These are phyloP conservation scores for Suillus clintonianus DNA, from an alignment of 768 basidiomycete species.

Conservation along the genomic window DNA sequence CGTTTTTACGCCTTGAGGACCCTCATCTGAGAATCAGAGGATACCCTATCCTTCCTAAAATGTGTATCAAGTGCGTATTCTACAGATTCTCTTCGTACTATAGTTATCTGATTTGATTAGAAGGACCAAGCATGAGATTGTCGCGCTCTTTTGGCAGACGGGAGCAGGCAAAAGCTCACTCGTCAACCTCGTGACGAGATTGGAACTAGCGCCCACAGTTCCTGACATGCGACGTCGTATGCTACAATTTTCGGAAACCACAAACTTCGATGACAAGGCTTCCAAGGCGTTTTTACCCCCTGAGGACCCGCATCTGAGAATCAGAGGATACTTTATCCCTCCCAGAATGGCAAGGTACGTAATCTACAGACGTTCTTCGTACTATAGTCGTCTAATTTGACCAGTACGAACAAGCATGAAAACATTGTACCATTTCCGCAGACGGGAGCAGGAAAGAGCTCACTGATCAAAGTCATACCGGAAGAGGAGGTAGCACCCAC, in stretches of 20 bases:
- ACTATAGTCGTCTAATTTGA: not conserved
- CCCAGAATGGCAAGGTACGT: not conserved
- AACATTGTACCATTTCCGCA: conserved; percentile 43
- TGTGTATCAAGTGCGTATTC: not conserved
- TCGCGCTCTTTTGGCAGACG: conserved; percentile 44
- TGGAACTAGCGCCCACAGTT: conserved; percentile 16
- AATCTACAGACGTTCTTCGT: not conserved
- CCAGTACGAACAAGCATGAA: not conserved
- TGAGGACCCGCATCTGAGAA: conserved; percentile 23
- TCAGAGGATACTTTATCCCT: conserved; percentile 16
- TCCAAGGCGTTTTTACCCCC: conserved; percentile 33
- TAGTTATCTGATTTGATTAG: not conserved
- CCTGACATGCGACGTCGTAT: conserved; percentile 32
- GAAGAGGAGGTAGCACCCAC: conserved; percentile 27
- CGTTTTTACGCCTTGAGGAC: conserved; percentile 36
- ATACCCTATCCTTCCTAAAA: conserved; percentile 8
- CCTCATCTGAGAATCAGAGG: conserved; percentile 16
- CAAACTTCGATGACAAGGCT: conserved; percentile 22
- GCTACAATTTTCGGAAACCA: conserved; percentile 26
- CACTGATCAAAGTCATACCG: conserved; percentile 39
- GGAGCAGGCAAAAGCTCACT: conserved; percentile 36
- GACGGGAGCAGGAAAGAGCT: conserved; percentile 36
- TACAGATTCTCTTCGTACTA: not conserved
- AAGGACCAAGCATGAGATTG: conserved; percentile 9
- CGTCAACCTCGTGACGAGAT: conserved; percentile 35